Evolutionary conservation across 768 basidiomycete species (phyloP).

Genomic region (Russula dissimulans): DNA sequence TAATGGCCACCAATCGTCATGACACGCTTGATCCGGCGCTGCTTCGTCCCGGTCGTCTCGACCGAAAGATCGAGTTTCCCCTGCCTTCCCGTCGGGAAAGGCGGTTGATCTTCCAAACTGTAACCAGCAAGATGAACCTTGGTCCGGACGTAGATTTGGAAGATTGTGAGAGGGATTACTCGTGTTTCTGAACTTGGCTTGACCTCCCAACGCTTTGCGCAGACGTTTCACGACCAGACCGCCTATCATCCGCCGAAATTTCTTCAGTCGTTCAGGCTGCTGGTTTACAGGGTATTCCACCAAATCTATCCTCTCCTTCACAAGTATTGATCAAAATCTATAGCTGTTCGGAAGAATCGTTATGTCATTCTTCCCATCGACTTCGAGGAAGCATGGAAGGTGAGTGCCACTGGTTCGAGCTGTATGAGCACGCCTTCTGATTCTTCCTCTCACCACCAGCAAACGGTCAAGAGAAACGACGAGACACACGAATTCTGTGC

Average conservation of each 20-base stretch:
- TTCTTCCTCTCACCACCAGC: constrained; percentile 37
- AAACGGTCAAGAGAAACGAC: constrained; percentile 92
- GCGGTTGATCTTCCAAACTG: constrained; percentile 96
- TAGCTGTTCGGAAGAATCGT: constrained; percentile 95
- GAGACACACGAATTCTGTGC: constrained; percentile 95
- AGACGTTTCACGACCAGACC: constrained; percentile 97
- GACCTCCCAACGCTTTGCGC: not conserved
- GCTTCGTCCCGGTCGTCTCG: constrained; percentile 93
- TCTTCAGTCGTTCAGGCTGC: constrained; percentile 94
- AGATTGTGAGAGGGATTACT: constrained; percentile 63
- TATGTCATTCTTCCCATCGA: constrained; percentile 95
- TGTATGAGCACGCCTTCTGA: constrained; percentile 22
- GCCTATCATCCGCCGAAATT: constrained; percentile 92
- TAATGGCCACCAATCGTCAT: constrained; percentile 99
- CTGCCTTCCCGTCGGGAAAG: constrained; percentile 89
- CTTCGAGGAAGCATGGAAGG: constrained; percentile 99
- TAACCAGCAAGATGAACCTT: constrained; percentile 95
- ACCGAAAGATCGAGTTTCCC: constrained; percentile 98
- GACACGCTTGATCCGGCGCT: constrained; percentile 97
- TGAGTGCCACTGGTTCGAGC: constrained; percentile 51
- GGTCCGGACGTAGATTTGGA: constrained; percentile 97
- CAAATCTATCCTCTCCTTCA: not conserved
- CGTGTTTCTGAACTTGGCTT: not conserved
- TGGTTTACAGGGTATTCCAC: constrained; percentile 74
- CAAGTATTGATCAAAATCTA: not conserved